Percentiles rank a stretch among this genome's conserved stretches.
Evolutionary conservation across 1,284 basidiomycete genomes (phyloP).

Genomic region (Butyriboletus appendiculatus): DNA sequence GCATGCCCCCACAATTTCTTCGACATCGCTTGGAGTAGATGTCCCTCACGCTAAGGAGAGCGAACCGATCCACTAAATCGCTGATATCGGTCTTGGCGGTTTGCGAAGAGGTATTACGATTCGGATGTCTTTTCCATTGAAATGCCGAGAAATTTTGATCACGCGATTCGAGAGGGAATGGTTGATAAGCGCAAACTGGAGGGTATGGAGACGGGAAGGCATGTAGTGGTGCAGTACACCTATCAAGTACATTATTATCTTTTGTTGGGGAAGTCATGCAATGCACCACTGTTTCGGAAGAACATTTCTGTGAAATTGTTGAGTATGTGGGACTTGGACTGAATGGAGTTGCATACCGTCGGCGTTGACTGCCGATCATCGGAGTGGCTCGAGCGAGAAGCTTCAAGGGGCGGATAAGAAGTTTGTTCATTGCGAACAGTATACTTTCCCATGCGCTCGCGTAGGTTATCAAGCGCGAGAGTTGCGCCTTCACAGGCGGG

Average conservation of each 20-base stretch:
- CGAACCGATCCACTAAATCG: slow-evolving; percentile 19
- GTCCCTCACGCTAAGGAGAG: slow-evolving; percentile 10
- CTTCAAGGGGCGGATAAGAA: not conserved
- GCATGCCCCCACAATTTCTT: not conserved
- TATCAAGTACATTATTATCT: not conserved
- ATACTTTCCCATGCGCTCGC: not conserved
- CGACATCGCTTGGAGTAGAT: not conserved
- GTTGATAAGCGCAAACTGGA: slow-evolving; percentile 24
- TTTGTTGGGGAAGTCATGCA: not conserved
- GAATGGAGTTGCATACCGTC: not conserved
- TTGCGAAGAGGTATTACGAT: not conserved
- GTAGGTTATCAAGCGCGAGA: slow-evolving; percentile 9
- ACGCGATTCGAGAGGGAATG: slow-evolving; percentile 25
- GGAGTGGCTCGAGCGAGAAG: not conserved
- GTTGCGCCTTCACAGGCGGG: slow-evolving; percentile 13
- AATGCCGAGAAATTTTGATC: not conserved
- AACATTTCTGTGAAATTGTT: not conserved
- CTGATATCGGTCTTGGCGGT: slow-evolving; percentile 10
- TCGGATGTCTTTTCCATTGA: not conserved
- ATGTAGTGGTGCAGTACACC: slow-evolving; percentile 29
- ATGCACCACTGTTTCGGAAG: not conserved
- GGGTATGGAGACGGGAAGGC: slow-evolving; percentile 41
- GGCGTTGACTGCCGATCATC: not conserved
- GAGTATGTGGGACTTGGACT: not conserved
- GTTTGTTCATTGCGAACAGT: not conserved